Percentiles rank a stretch among this genome's conserved stretches.
phyloP scores from a whole-genome alignment of 1,139 yeast genomes.

The Candida albicans region DNA sequence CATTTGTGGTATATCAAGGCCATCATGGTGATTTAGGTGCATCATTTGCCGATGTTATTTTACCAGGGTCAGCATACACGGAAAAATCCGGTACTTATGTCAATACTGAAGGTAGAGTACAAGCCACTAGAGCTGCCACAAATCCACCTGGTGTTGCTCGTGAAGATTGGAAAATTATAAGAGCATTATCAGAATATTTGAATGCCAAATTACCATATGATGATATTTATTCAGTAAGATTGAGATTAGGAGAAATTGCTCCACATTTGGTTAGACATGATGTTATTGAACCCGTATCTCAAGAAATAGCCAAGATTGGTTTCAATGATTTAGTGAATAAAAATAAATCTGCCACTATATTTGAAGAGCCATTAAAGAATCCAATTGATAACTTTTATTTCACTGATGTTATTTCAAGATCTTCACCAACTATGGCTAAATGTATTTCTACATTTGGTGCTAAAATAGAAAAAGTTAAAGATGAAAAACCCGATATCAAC shows the following conservation, averaged over 20 bases:
- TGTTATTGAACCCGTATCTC: constrained; percentile 67
- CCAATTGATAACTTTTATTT: constrained; percentile 84
- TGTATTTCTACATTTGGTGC: constrained; percentile 71
- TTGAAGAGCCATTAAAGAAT: constrained; percentile 57
- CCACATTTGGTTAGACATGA: constrained; percentile 82
- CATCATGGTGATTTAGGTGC: constrained; percentile 94
- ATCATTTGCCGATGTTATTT: constrained; percentile 80
- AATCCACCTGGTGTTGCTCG: constrained; percentile 92
- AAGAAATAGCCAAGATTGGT: constrained; percentile 60
- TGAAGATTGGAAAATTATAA: constrained; percentile 88
- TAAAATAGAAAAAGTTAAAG: constrained; percentile 57
- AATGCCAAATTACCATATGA: constrained; percentile 76
- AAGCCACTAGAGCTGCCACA: constrained; percentile 82
- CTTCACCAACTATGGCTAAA: constrained; percentile 89
- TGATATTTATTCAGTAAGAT: constrained; percentile 67
- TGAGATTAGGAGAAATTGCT: constrained; percentile 73
- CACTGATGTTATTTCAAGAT: constrained; percentile 84
- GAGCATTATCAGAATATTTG: constrained; percentile 81
- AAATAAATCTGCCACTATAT: constrained; percentile 38
- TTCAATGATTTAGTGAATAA: constrained; percentile 46
- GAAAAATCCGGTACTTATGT: constrained; percentile 88
- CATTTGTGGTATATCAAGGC: constrained; percentile 88
- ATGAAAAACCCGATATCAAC: constrained; percentile 47
- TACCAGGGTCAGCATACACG: constrained; percentile 89
- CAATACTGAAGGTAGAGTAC: constrained; percentile 89